Evolutionary conservation across 2,329 filamentous ascomycete genomes (phyloP).

Genomic region (Paradendryphiella salina): DNA sequence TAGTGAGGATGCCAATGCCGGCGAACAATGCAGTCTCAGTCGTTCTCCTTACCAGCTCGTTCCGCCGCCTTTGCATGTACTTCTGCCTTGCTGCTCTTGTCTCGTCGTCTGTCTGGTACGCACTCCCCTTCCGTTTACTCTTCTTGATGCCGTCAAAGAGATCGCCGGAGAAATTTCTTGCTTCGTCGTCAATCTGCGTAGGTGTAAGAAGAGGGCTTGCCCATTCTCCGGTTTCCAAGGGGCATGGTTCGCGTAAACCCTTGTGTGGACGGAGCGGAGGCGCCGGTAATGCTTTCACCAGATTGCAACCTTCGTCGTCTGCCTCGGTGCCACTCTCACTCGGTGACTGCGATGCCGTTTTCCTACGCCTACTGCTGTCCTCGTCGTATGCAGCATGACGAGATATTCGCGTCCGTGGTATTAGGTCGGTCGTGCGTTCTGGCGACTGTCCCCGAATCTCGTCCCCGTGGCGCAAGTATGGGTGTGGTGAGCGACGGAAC

Average conservation of each 20-base stretch:
- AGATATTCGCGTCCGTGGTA: slow-evolving; percentile 20
- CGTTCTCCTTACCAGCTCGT: slow-evolving; percentile 75
- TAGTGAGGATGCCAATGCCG: slow-evolving; percentile 55
- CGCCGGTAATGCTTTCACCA: slow-evolving; percentile 81
- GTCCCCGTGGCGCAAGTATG: slow-evolving; percentile 42
- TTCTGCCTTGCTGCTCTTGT: slow-evolving; percentile 59
- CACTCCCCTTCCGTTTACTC: slow-evolving; percentile 18
- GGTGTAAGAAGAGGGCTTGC: slow-evolving; percentile 52
- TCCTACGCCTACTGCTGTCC: slow-evolving; percentile 35
- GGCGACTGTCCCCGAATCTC: slow-evolving; percentile 31
- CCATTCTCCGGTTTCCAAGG: slow-evolving; percentile 42
- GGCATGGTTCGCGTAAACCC: slow-evolving; percentile 65
- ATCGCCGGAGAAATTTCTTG: slow-evolving; percentile 40
- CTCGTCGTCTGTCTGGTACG: slow-evolving; percentile 39
- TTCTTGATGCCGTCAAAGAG: slow-evolving; percentile 44
- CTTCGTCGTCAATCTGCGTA: slow-evolving; percentile 53
- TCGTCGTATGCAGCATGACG: slow-evolving; percentile 31
- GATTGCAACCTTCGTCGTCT: slow-evolving; percentile 79
- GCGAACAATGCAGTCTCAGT: slow-evolving; percentile 60
- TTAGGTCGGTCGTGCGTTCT: not conserved
- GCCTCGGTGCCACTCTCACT: slow-evolving; percentile 95
- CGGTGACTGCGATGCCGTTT: slow-evolving; percentile 47
- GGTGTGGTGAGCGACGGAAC: slow-evolving; percentile 46
- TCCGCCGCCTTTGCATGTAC: slow-evolving; percentile 82
- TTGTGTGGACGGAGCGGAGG: slow-evolving; percentile 74